These are phyloP conservation scores for Lactarius quietus DNA, from an alignment of 768 basidiomycete genomes.

Conservation along the genomic window DNA sequence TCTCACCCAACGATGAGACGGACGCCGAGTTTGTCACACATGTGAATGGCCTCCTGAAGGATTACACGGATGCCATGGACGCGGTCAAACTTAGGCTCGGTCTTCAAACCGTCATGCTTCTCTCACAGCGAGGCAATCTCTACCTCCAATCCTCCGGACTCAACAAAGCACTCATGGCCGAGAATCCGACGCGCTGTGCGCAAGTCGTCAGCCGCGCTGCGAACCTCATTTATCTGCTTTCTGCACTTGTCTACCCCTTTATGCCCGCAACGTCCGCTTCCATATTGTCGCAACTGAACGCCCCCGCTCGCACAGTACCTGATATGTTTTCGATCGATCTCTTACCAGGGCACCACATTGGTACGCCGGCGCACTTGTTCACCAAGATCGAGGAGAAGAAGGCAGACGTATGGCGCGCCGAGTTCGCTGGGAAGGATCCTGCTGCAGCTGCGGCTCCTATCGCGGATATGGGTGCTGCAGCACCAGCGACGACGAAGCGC, in stretches of 20 bases:
- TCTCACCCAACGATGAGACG: slow-evolving; percentile 59
- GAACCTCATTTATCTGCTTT: slow-evolving; percentile 90
- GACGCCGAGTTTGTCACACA: slow-evolving; percentile 77
- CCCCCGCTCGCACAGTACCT: slow-evolving; percentile 79
- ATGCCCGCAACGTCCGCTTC: slow-evolving; percentile 87
- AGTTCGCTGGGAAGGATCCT: slow-evolving; percentile 68
- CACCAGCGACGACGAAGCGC: slow-evolving; percentile 48
- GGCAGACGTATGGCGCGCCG: slow-evolving; percentile 74
- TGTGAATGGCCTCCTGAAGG: slow-evolving; percentile 71
- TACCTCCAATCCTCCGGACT: slow-evolving; percentile 94
- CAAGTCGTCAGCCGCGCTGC: slow-evolving; percentile 86
- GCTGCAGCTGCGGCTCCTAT: slow-evolving; percentile 36
- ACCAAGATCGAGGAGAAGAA: slow-evolving; percentile 90
- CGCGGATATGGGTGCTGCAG: slow-evolving; percentile 41
- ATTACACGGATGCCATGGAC: slow-evolving; percentile 88
- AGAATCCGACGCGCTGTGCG: slow-evolving; percentile 81
- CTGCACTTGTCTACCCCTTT: slow-evolving; percentile 86
- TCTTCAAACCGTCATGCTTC: slow-evolving; percentile 82
- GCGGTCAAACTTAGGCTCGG: slow-evolving; percentile 85
- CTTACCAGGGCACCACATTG: slow-evolving; percentile 80
- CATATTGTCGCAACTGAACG: slow-evolving; percentile 85
- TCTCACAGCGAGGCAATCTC: slow-evolving; percentile 85
- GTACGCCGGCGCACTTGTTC: slow-evolving; percentile 87
- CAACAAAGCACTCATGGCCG: slow-evolving; percentile 81
- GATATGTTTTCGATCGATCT: slow-evolving; percentile 73